Conservation (phyloP, 2,329 filamentous ascomycete species). For the Cladobotryum protrusum region DNA sequence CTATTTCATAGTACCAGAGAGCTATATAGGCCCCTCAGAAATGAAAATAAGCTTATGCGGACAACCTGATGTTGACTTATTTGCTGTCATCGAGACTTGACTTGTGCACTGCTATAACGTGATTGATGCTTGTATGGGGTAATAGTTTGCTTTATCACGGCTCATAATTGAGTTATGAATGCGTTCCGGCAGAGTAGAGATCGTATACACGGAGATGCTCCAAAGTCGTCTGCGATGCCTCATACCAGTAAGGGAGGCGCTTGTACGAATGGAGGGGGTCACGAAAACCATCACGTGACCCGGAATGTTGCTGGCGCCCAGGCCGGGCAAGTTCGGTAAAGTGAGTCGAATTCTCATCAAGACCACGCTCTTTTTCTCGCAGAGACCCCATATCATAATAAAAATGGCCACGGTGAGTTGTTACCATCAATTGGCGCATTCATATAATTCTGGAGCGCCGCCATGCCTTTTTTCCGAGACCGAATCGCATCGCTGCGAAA, state of each 20-base stretch:
- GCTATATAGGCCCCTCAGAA: constrained; percentile 8
- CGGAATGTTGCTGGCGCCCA: constrained; percentile 19
- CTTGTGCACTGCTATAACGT: background rate
- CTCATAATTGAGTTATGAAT: too few relatives aligned
- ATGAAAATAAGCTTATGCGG: constrained; percentile 1
- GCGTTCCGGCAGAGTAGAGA: too few relatives aligned
- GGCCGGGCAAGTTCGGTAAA: constrained; percentile 37
- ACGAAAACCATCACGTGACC: constrained; percentile 27
- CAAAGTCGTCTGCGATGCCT: too few relatives aligned
- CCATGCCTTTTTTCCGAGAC: too few relatives aligned
- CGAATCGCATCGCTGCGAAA: background rate
- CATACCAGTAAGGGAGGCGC: background rate
- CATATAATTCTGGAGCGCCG: background rate
- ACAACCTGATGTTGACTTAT: background rate
- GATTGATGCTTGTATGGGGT: background rate
- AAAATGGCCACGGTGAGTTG: constrained; percentile 66
- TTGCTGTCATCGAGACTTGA: background rate
- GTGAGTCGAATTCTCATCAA: constrained; percentile 37
- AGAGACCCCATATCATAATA: constrained; percentile 41
- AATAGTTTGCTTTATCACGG: too few relatives aligned
- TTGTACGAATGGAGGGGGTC: constrained; percentile 4
- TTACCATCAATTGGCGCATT: constrained; percentile 24
- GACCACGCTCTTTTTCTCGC: constrained; percentile 45
- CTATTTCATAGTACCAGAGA: constrained; percentile 25
- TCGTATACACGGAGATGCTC: too few relatives aligned